Base-by-base conservation (phyloP, 2,329 filamentous ascomycete genomes). In the Aspergillus piperis region DNA sequence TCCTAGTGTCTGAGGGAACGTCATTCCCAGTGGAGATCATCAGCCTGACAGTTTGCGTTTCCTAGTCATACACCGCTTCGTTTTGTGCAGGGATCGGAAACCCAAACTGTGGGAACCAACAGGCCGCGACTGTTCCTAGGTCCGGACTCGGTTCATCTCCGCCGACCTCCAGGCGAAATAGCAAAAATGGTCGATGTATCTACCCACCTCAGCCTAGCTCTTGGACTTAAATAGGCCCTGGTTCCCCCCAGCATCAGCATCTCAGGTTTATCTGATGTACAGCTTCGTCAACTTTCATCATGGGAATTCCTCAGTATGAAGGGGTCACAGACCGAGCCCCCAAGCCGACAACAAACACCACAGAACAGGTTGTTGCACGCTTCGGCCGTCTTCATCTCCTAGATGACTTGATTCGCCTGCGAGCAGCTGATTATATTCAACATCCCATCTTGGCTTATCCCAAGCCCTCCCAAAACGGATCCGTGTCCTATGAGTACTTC, bases 381-480 rank as follows among this genome's bases (percentile, higher is more conserved):
- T 80, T 73, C 58, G 78, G 78, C 21, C 75, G 72, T 48, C 73
- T 77, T 44, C 73, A 76, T 68, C 70, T 77, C 17, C 69, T 80
- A 6, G 78, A 81, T 57, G 78, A 80, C 51, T 66, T 80, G 51
- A 73, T 80, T 57, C 75, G 77, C 2, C 66, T 75, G 53, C 71
- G 78, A 42, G 78, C 72, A 6, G 66, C 68, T 13, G 77, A 80
- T 57, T 59, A 68, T 3, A 63, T 75, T n/a, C 77, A 81, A 63
- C 62, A 66, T 49, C 76, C 77, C 2, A 78, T 80, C 48, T 70
- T 80, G 7, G 78, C 78, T 4, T 77, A 80, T 64, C 77, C 78
- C 0, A 70, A 63, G 21, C 58, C 62, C 30, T 64, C 68, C 3
- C 67, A 72, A 2, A 62, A 76, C 30, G 71, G 68, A 53, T 64